Percentiles rank a stretch among this genome's conserved stretches.
phyloP scores from a whole-genome alignment of 805 yeast genomes.

The Saturnispora zaruensis region DNA sequence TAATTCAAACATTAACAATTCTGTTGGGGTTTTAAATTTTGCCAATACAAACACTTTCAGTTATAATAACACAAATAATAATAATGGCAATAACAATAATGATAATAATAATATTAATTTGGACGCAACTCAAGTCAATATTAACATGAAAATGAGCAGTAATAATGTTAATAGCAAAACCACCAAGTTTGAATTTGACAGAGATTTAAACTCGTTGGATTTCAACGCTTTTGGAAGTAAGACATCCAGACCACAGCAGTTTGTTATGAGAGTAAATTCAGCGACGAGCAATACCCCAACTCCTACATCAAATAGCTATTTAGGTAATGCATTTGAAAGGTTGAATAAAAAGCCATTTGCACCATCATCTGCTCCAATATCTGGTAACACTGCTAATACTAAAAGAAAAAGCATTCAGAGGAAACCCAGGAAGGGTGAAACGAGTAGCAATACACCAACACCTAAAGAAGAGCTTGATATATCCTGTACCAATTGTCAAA shows the following conservation, averaged over 20 bases:
- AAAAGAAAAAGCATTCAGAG: neutral
- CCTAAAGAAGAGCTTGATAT: constrained; percentile 15
- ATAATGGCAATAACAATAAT: neutral
- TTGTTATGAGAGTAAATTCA: neutral
- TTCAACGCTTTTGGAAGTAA: neutral
- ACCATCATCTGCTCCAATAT: constrained; percentile 1
- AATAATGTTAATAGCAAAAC: constrained; percentile 8
- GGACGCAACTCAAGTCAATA: neutral
- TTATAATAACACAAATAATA: neutral
- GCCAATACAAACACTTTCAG: neutral
- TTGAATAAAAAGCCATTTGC: constrained; percentile 1
- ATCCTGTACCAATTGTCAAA: constrained; percentile 79
- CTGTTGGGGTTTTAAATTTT: neutral
- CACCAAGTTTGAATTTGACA: constrained; percentile 22
- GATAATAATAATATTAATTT: neutral
- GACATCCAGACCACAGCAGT: constrained; percentile 6
- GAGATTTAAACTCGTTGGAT: constrained; percentile 25
- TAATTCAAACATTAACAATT: constrained; percentile 10
- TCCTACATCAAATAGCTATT: neutral
- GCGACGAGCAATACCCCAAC: neutral
- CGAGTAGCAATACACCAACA: constrained; percentile 3
- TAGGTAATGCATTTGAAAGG: neutral
- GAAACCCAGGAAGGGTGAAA: neutral
- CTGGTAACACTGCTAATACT: neutral
- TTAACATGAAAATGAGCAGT: neutral